Conservation (phyloP, 805 yeast species). For the Grigorovia jiainica region DNA sequence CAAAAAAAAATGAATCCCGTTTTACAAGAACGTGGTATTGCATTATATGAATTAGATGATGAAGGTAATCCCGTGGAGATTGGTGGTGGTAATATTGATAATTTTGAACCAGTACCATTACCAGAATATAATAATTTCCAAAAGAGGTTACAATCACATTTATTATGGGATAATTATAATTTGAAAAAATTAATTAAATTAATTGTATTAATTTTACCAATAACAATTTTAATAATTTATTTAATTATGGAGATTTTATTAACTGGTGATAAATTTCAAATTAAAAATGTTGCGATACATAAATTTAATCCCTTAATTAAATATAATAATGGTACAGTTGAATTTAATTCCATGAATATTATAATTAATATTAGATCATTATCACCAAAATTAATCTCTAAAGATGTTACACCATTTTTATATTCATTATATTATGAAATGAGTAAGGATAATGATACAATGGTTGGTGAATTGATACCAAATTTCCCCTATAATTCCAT, state of each 20-base stretch:
- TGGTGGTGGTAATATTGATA: neutral
- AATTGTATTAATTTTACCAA: neutral
- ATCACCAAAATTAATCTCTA: slow-evolving; percentile 77
- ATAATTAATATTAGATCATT: slow-evolving; percentile 80
- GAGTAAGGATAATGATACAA: neutral
- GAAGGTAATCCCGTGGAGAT: slow-evolving; percentile 7
- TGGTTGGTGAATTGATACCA: slow-evolving; percentile 73
- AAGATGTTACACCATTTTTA: slow-evolving; percentile 59
- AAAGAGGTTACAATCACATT: neutral
- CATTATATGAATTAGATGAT: slow-evolving; percentile 15
- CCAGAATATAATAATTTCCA: neutral
- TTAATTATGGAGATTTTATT: neutral
- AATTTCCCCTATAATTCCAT: slow-evolving; percentile 84
- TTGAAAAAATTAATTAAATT: neutral
- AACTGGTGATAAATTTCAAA: neutral
- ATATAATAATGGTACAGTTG: slow-evolving; percentile 51
- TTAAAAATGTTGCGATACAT: neutral
- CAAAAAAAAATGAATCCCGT: neutral
- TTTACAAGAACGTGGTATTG: slow-evolving; percentile 12
- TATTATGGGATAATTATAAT: too few species aligned
- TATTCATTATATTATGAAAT: neutral
- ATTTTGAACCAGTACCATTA: slow-evolving; percentile 3
- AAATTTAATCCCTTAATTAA: slow-evolving; percentile 14
- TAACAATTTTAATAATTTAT: neutral
- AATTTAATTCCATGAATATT: slow-evolving; percentile 70